phyloP scores from a whole-genome alignment of 192 early-diverging fungal species.

The Linnemannia zychae region DNA sequence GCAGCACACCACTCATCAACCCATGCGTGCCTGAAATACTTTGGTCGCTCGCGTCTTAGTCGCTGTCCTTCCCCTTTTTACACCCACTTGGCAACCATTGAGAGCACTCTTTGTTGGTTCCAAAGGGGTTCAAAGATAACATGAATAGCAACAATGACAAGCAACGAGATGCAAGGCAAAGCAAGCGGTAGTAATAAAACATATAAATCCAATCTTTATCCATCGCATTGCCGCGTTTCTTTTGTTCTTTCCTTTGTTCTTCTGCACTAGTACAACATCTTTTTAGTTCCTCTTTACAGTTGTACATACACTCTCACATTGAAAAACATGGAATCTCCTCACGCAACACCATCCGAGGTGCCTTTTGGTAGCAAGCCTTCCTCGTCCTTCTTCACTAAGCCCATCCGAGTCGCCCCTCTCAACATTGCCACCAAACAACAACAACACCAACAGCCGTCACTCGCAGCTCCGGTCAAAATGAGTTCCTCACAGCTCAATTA shows the following conservation, averaged over 20 bases:
- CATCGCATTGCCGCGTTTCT: not conserved
- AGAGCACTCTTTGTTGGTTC: not conserved
- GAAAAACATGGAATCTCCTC: not conserved
- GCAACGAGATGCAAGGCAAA: not conserved
- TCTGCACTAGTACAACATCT: not conserved
- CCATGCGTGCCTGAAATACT: slow-evolving; percentile 5
- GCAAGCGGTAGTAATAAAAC: not conserved
- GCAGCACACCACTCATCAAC: not conserved
- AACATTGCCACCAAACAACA: slow-evolving; percentile 24
- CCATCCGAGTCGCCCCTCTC: slow-evolving; percentile 26
- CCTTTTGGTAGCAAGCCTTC: not conserved
- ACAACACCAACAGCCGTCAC: not conserved
- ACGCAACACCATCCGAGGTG: not conserved
- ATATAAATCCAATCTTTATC: not conserved
- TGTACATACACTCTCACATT: not conserved
- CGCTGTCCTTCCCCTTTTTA: not conserved
- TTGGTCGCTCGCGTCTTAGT: not conserved
- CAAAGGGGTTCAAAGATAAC: not conserved
- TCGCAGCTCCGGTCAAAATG: not conserved
- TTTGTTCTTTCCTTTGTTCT: not conserved
- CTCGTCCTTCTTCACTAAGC: not conserved
- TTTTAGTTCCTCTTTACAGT: not conserved
- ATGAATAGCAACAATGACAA: not conserved
- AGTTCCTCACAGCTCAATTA: not conserved
- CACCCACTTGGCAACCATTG: not conserved